Base-by-base conservation (phyloP, 2,329 filamentous ascomycete genomes). In the Colletotrichum musicola region DNA sequence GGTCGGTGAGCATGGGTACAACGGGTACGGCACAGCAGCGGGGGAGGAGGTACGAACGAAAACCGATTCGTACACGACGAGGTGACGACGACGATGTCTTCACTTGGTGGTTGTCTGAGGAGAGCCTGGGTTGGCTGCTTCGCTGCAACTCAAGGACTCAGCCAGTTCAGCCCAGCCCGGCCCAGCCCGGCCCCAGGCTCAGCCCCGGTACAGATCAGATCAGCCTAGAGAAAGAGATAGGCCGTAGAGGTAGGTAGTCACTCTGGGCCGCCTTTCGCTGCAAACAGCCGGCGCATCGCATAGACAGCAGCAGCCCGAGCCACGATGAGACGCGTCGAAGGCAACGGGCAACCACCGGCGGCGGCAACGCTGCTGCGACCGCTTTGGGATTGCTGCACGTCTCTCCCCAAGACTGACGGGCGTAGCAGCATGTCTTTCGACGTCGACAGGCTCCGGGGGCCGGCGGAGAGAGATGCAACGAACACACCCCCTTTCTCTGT, bases 331-430 rank as follows among this genome's bases (percentile, higher is more conserved):
- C 60, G 60, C 51, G 42, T 57, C 42, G 22, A 49, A 38, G 14
- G 22, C 9, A 30, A 16, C 58, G 40, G 56, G 49, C 42, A 30
- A 55, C 30, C 18, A 25, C 5, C 27, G 30, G 7, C 20, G 55
- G 13, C 35, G 55, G 40, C 30, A 40, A 35, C 30, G 30, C 30
- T 35, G 30, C 30, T 35, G 47, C 54, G 14, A 27, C 65, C 65
- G 65, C 25, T 60, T 68, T 42, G 42, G 55, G 65, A 50, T 42
- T 51, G 49, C 61, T 51, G 62, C 65, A 56, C 65, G 50, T 68
- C 42, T 35, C 30, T 25, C 22, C 4, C 62, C 62, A 65, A 68
- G 62, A 68, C 54, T 60, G 40, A 38, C 47, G 49, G 35, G 65
- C 65, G 65, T 65, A 55, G 16, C 65, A 65, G 50, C 53, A 46